Percentiles rank a stretch among this genome's conserved stretches.
phyloP scores from a whole-genome alignment of 192 early-diverging fungal species.

The Umbelopsis sp. region DNA sequence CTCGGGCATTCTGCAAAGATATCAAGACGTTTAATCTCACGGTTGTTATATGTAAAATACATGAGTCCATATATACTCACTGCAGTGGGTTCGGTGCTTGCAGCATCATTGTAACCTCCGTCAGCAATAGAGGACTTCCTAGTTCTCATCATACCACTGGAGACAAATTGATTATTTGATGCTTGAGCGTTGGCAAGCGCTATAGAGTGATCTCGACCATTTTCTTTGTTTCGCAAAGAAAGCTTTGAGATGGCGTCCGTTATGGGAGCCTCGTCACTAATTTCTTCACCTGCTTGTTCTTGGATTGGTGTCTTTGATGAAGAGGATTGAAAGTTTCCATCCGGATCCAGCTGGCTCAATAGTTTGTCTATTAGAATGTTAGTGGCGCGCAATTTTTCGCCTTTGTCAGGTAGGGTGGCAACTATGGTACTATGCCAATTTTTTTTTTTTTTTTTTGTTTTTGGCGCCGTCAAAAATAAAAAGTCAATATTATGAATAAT shows the following conservation, averaged over 20 bases:
- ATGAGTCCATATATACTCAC: not conserved
- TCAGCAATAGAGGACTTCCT: constrained; percentile 7
- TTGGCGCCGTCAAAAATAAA: not conserved
- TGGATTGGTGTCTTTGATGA: not conserved
- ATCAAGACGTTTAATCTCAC: too few species aligned
- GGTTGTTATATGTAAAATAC: not conserved
- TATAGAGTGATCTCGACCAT: constrained; percentile 24
- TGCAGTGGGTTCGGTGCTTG: not conserved
- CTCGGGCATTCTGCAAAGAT: constrained; percentile 11
- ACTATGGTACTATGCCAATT: constrained; percentile 9
- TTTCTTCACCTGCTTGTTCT: not conserved
- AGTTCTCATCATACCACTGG: constrained; percentile 22
- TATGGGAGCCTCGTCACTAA: not conserved
- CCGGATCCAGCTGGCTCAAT: not conserved
- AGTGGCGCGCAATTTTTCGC: constrained; percentile 22
- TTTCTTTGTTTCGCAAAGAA: constrained; percentile 6
- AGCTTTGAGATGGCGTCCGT: constrained; percentile 14
- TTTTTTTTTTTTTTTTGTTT: not conserved
- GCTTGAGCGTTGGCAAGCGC: constrained; percentile 24
- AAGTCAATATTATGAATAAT: not conserved
- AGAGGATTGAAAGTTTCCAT: not conserved
- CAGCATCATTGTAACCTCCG: not conserved
- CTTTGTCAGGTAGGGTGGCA: constrained; percentile 28
- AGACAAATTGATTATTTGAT: constrained; percentile 15
- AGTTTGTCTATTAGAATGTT: constrained; percentile 22